These are phyloP conservation scores for Hymenoscyphus infarciens DNA, from an alignment of 2,329 filamentous ascomycete genomes.

Conservation along the genomic window DNA sequence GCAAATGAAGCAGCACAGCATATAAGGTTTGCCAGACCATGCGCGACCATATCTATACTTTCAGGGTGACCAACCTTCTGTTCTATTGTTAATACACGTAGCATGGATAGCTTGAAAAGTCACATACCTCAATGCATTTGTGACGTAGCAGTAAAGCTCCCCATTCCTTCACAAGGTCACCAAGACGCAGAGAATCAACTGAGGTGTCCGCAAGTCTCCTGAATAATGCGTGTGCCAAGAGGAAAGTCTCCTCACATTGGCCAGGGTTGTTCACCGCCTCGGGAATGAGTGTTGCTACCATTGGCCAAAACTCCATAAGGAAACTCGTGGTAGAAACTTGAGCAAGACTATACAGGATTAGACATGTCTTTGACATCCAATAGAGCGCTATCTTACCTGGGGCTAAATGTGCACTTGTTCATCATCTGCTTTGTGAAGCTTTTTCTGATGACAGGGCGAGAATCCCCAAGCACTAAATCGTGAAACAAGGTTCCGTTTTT, in stretches of 20 bases:
- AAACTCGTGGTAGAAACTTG: conserved; percentile 39
- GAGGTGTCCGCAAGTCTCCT: conserved; percentile 38
- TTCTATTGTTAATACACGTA: background rate
- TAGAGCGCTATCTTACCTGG: conserved; percentile 23
- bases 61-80: conserved; percentile 34
- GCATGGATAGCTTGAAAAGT: background rate
- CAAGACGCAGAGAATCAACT: conserved; percentile 23
- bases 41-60: conserved; percentile 34
- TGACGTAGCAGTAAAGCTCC: conserved; percentile 39
- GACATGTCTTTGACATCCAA: background rate
- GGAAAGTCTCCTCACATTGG: conserved; percentile 37
- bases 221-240: conserved; percentile 41
- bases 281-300: conserved; percentile 30
- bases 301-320: conserved; percentile 47
- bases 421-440: conserved; percentile 32
- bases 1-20: conserved; percentile 33
- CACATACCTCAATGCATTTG: conserved; percentile 39
- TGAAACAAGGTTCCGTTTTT: conserved; percentile 39
- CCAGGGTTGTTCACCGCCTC: conserved; percentile 22
- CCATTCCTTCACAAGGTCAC: conserved; percentile 32
- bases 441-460: conserved; percentile 34
- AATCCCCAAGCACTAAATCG: conserved; percentile 43
- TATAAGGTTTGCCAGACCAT: conserved; percentile 39
- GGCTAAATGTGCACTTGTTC: conserved; percentile 32
- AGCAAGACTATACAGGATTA: conserved; percentile 23